Percentiles rank a stretch among this genome's conserved stretches.
Evolutionary conservation across 305 asterid genomes (phyloP).

Genomic region (Rubia balearica): DNA sequence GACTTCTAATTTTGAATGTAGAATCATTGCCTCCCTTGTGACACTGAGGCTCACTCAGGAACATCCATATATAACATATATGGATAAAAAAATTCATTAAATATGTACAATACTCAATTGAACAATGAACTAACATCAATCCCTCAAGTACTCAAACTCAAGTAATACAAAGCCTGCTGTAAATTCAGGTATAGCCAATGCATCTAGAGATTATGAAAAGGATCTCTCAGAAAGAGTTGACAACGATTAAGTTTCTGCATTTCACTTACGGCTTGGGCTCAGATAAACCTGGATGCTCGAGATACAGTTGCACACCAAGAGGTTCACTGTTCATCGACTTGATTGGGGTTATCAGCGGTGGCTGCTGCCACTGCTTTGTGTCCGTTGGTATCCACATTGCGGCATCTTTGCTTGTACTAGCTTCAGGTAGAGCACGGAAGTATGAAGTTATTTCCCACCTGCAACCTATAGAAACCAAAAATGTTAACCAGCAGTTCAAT

Average conservation of each 20-base stretch:
- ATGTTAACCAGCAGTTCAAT: background rate
- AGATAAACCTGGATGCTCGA: slow-evolving; percentile 60
- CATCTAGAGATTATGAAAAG: background rate
- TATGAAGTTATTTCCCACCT: slow-evolving; percentile 93
- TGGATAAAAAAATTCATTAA: too few relatives aligned
- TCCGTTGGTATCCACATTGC: slow-evolving; percentile 84
- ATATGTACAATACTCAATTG: too few relatives aligned
- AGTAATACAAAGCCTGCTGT: background rate
- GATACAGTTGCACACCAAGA: slow-evolving; percentile 71
- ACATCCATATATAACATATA: too few relatives aligned
- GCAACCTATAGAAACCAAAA: slow-evolving; percentile 43
- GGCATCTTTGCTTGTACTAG: slow-evolving; percentile 43
- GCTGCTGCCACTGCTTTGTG: slow-evolving; percentile 79
- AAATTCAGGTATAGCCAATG: background rate
- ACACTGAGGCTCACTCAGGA: too few relatives aligned
- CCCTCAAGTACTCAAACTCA: background rate
- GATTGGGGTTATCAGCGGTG: slow-evolving; percentile 66
- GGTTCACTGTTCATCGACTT: slow-evolving; percentile 88
- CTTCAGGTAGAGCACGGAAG: slow-evolving; percentile 56
- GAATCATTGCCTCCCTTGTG: too few relatives aligned
- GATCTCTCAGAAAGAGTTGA: background rate
- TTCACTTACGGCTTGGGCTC: slow-evolving; percentile 31
- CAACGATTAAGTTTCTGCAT: background rate
- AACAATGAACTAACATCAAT: too few relatives aligned
- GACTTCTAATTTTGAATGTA: too few relatives aligned